A percentile compares a stretch with the other conserved stretches of the same genome.
These are phyloP conservation scores for Cantharellus cinnabarinus DNA, from an alignment of 768 basidiomycete species.

Conservation along the genomic window DNA sequence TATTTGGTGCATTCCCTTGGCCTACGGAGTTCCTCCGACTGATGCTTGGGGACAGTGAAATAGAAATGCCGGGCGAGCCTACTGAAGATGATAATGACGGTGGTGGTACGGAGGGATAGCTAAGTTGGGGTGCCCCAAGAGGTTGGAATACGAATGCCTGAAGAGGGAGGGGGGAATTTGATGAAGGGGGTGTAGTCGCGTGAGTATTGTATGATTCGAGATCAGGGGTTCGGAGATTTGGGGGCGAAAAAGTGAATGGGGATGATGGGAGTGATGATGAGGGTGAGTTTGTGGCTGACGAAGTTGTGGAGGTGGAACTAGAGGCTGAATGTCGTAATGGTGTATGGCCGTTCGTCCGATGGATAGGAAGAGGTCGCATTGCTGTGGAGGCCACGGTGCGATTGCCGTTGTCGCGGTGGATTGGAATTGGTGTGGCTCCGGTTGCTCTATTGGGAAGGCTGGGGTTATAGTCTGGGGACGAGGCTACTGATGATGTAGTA, in stretches of 20 bases:
- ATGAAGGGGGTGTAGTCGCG: slow-evolving; percentile 55
- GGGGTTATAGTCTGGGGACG: background rate
- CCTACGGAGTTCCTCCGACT: slow-evolving; percentile 18
- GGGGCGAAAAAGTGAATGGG: slow-evolving; percentile 46
- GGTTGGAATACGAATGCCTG: slow-evolving; percentile 14
- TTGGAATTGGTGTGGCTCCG: slow-evolving; percentile 51
- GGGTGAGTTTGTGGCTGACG: slow-evolving; percentile 44
- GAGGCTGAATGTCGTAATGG: background rate
- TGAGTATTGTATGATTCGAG: slow-evolving; percentile 39
- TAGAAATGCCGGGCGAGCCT: slow-evolving; percentile 36
- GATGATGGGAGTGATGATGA: slow-evolving; percentile 35
- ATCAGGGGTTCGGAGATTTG: slow-evolving; percentile 12
- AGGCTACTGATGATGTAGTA: slow-evolving; percentile 14
- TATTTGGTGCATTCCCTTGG: slow-evolving; percentile 21
- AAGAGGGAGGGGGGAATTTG: slow-evolving; percentile 22
- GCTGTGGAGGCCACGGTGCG: too few relatives aligned
- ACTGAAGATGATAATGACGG: slow-evolving; percentile 63
- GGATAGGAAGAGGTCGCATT: background rate
- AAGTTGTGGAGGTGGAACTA: slow-evolving; percentile 25
- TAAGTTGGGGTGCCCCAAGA: slow-evolving; percentile 25
- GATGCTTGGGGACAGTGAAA: slow-evolving; percentile 14
- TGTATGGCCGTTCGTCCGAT: background rate
- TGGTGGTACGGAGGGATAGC: slow-evolving; percentile 70
- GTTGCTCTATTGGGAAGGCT: slow-evolving; percentile 11
- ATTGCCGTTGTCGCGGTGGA: slow-evolving; percentile 28